phyloP scores from a whole-genome alignment of 345 rosid species.

The Erodium maritimum region DNA sequence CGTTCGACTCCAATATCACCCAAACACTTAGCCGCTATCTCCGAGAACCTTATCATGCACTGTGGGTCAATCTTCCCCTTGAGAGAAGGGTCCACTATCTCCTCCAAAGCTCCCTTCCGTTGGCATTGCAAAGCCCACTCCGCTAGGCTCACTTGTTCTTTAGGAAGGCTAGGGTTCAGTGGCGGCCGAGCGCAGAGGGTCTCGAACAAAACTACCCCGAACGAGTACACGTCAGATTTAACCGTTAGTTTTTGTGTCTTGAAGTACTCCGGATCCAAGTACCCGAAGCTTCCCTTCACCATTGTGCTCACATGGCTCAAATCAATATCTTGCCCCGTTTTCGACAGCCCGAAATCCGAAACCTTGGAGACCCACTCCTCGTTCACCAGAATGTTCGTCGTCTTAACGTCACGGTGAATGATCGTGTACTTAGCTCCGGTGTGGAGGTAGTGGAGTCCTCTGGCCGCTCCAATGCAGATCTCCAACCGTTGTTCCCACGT shows the following conservation, averaged over 20 bases:
- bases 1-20: conserved; percentile 80
- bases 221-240: conserved; percentile 90
- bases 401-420: conserved; percentile 97
- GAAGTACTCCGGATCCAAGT: conserved; percentile 93
- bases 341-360: conserved; percentile 89
- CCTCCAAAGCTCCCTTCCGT: conserved; percentile 83
- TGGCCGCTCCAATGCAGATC: conserved; percentile 93
- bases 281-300: no score
- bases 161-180: conserved; percentile 68
- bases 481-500: conserved; percentile 97
- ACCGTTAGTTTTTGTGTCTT: conserved; percentile 89
- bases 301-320: conserved; percentile 96
- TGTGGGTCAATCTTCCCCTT: conserved; percentile 81
- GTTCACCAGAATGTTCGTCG: conserved; percentile 87
- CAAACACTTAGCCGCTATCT: conserved; percentile 94
- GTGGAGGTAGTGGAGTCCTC: no score
- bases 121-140: conserved; percentile 98
- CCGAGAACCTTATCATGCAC: conserved; percentile 87
- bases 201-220: conserved; percentile 90
- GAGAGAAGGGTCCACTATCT: conserved; percentile 70
- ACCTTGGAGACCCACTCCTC: conserved; percentile 99
- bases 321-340: conserved; percentile 91
- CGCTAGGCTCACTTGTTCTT: conserved; percentile 95
- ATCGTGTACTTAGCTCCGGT: no score
- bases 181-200: conserved; percentile 91